A percentile compares a stretch with the other conserved stretches of the same genome.
Conservation (phyloP, 495 filamentous ascomycete species). For the Daldinia bambusicola region DNA sequence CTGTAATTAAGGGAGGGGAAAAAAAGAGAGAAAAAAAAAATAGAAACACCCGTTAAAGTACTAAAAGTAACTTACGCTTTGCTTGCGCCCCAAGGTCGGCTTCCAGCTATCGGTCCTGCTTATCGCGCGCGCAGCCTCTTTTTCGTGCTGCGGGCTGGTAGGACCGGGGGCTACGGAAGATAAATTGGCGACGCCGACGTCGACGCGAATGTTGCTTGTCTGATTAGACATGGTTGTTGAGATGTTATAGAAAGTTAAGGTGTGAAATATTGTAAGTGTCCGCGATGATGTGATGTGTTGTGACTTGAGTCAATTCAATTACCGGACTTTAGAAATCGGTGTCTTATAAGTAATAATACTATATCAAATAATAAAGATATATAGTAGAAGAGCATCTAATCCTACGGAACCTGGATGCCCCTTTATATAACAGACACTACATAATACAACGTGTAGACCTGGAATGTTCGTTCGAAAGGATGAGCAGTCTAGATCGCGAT, state of each 20-base stretch:
- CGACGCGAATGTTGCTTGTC: slow-evolving; percentile 8
- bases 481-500: slow-evolving; percentile 31
- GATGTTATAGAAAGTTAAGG: no score
- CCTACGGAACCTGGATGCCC: slow-evolving; percentile 11
- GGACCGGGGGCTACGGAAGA: slow-evolving; percentile 25
- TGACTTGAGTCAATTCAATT: no score
- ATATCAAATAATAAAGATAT: slow-evolving; percentile 11
- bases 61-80: slow-evolving; percentile 56
- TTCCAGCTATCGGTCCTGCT: slow-evolving; percentile 52
- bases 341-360: background rate
- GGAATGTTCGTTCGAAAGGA: slow-evolving; percentile 14
- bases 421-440: slow-evolving; percentile 16
- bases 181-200: slow-evolving; percentile 35
- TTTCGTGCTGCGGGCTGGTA: slow-evolving; percentile 41
- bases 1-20: no score
- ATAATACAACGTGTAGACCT: slow-evolving; percentile 8
- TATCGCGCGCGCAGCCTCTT: slow-evolving; percentile 52
- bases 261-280: background rate
- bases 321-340: background rate
- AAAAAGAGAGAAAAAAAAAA: no score
- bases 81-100: slow-evolving; percentile 52
- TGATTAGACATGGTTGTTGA: slow-evolving; percentile 21
- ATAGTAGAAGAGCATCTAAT: background rate
- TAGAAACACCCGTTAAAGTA: no score
- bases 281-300: slow-evolving; percentile 1